Evolutionary conservation across 2,329 filamentous ascomycete species (phyloP).

Genomic region (Diplodia seriata): DNA sequence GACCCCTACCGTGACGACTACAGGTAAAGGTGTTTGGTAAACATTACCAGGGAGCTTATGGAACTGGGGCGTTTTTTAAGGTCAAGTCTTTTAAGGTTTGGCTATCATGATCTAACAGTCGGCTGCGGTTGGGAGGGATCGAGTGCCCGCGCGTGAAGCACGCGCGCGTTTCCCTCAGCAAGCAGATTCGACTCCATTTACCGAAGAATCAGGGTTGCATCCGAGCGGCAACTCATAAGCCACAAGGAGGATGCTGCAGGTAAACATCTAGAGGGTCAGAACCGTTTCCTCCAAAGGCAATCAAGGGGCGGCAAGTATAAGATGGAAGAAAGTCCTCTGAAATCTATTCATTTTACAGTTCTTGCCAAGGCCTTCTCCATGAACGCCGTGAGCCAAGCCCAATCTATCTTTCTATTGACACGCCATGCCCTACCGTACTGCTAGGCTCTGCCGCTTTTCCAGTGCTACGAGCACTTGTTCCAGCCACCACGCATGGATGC

Average conservation of each 20-base stretch:
- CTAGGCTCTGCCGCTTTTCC: slow-evolving; percentile 31
- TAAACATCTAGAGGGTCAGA: not conserved
- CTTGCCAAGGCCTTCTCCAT: not conserved
- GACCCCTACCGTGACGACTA: slow-evolving; percentile 40
- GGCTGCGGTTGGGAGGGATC: slow-evolving; percentile 3
- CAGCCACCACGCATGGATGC: slow-evolving; percentile 96
- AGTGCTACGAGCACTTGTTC: slow-evolving; percentile 63
- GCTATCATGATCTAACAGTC: slow-evolving; percentile 6
- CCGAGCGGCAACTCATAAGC: not conserved
- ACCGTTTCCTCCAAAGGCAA: not conserved
- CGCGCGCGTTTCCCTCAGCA: not conserved
- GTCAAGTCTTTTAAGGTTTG: slow-evolving; percentile 14
- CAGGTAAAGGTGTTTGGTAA: slow-evolving; percentile 26
- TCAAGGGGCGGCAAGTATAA: slow-evolving; percentile 14
- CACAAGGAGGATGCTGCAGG: slow-evolving; percentile 11
- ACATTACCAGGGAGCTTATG: slow-evolving; percentile 1
- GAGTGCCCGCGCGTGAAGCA: not conserved
- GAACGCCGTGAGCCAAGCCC: slow-evolving; percentile 11
- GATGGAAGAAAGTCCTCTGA: slow-evolving; percentile 1
- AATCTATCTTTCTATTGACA: slow-evolving; percentile 6
- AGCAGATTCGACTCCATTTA: slow-evolving; percentile 9
- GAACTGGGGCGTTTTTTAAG: not conserved
- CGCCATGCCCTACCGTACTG: slow-evolving; percentile 10
- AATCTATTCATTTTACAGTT: slow-evolving; percentile 13
- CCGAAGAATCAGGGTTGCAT: slow-evolving; percentile 15